Evolutionary conservation across 1,284 basidiomycete genomes (phyloP).

Genomic region (Schizophyllum amplum): DNA sequence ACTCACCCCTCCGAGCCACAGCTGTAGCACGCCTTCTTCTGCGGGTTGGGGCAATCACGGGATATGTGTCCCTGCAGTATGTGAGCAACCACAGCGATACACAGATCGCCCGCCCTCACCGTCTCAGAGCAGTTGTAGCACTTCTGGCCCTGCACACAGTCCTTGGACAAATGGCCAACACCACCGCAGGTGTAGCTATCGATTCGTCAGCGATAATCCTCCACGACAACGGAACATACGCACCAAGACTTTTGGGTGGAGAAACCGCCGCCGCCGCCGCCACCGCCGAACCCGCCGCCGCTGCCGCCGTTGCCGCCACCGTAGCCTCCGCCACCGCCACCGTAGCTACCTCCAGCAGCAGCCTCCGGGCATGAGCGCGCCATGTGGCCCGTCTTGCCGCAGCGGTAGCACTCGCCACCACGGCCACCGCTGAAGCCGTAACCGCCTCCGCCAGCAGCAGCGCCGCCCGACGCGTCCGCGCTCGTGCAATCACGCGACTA

Average conservation of each 20-base stretch:
- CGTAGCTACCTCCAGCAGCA: slow-evolving; percentile 15
- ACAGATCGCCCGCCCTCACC: slow-evolving; percentile 34
- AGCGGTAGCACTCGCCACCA: slow-evolving; percentile 71
- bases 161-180: slow-evolving; percentile 80
- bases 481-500: slow-evolving; percentile 74
- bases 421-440: slow-evolving; percentile 28
- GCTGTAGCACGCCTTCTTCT: slow-evolving; percentile 79
- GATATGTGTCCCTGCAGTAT: slow-evolving; percentile 67
- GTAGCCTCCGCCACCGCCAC: slow-evolving; percentile 26
- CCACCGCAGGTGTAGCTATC: slow-evolving; percentile 78
- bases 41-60: slow-evolving; percentile 76
- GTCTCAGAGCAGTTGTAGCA: slow-evolving; percentile 85
- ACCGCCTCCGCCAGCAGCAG: slow-evolving; percentile 21
- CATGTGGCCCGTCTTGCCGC: slow-evolving; percentile 80
- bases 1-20: slow-evolving; percentile 74
- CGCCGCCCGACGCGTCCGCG: slow-evolving; percentile 32
- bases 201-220: too few relatives aligned
- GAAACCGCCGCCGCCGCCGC: slow-evolving; percentile 23
- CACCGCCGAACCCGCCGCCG: too few relatives aligned
- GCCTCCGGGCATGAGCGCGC: slow-evolving; percentile 77
- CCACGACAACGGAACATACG: slow-evolving; percentile 26
- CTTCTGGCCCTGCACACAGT: slow-evolving; percentile 78
- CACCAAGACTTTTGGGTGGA: slow-evolving; percentile 54
- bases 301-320: too few relatives aligned
- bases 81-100: slow-evolving; percentile 1